Base-by-base conservation (phyloP, 1,139 yeast species). In the Protomyces pachydermus region DNA sequence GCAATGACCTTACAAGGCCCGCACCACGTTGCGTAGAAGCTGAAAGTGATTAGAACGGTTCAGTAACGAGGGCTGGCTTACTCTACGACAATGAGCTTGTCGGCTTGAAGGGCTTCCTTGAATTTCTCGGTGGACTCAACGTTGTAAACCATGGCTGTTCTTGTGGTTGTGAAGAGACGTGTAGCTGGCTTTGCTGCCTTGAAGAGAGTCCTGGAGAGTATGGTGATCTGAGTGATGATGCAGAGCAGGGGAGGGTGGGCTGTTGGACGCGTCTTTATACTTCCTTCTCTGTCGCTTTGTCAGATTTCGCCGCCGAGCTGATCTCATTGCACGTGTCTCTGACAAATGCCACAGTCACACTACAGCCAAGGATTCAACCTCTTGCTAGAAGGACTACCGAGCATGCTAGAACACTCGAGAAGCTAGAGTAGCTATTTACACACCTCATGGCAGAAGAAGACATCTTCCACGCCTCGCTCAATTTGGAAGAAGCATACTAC, bases 1-100 rank as follows among this genome's bases (percentile, higher is more conserved):
- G 96, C 91, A 79, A 91, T 86, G 86, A 88, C 87, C 60, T 90
- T 90, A 81, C 97, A 91, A 68, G 97, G 97, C 71, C 96, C 97
- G 78, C 97, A 91, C 97, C 97, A 91, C 68, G 91, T 86, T 71
- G 97, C 97, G 72, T 85, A 89, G 79, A 91, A 91, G 79, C 32
- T 28, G 23, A 28, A 6, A 28, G 4, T 28, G 32, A 8, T 28
- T 6, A 28, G 32, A 28, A 5, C 8, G 32, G 32, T 5, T 4
- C 1, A 28, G 32, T 5, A 28, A 5, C 9, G 4, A 28, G 32
- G 32, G 8, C 32, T 28, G 32, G 32, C 32, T 28, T 28, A 28
- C 32, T 91, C 97, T 69, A 91, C 89, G 69, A 91, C 95, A 69
- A 88, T 88, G 74, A 88, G 81, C 69, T 85, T 85, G 64, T 64